Conservation (phyloP, 2,329 filamentous ascomycete genomes). For the Epichloe sibirici region DNA sequence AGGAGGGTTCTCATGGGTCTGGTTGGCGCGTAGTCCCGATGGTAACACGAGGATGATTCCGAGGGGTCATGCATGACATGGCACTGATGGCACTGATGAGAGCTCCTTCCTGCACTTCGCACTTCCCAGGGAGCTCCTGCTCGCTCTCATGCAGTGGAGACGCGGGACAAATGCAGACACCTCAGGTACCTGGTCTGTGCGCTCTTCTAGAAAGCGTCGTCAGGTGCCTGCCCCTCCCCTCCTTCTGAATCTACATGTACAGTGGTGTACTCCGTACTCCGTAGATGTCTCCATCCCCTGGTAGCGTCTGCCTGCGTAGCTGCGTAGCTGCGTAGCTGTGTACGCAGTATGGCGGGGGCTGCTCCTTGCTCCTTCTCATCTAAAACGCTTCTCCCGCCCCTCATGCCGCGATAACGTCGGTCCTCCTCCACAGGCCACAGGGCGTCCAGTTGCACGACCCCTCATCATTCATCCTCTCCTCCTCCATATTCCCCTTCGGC, state of each 20-base stretch:
- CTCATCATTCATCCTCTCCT: neutral
- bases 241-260: neutral
- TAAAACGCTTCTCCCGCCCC: too few species aligned
- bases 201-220: slow-evolving; percentile 17
- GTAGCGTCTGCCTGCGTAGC: neutral
- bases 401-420: too few species aligned
- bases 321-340: too few species aligned
- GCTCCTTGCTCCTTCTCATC: too few species aligned
- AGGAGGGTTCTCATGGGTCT: neutral
- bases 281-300: neutral
- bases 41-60: neutral
- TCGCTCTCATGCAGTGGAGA: neutral
- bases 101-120: neutral
- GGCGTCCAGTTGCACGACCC: slow-evolving; percentile 1
- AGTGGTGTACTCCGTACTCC: too few species aligned
- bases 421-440: neutral
- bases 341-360: too few species aligned
- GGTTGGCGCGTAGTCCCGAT: neutral
- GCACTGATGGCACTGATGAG: too few species aligned
- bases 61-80: neutral
- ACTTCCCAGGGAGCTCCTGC: neutral
- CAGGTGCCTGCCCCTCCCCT: slow-evolving; percentile 2
- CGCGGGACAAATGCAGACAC: slow-evolving; percentile 5
- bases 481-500: neutral
- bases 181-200: slow-evolving; percentile 9